Conservation (phyloP, 75 land plant species). For the Azolla pinnata region DNA sequence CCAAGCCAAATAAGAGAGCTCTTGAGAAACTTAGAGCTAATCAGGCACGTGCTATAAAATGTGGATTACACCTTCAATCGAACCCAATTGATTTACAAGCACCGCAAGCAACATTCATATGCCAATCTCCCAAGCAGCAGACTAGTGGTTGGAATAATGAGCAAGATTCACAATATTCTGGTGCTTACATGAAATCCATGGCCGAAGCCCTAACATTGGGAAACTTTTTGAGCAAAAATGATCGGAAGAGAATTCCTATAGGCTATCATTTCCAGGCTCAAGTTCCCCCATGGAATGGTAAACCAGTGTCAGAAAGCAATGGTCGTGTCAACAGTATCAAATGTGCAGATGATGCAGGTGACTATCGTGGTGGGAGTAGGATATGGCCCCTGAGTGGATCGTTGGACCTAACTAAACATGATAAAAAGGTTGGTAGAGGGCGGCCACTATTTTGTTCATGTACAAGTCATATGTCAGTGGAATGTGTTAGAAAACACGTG, state of each 20-base stretch:
- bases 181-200: neutral
- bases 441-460: constrained; percentile 48
- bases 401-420: neutral
- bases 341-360: no score
- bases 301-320: neutral
- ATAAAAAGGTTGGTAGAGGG: constrained; percentile 39
- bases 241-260: constrained; percentile 33
- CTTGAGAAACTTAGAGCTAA: constrained; percentile 36
- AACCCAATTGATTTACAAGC: constrained; percentile 6
- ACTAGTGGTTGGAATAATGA: neutral
- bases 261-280: constrained; percentile 55
- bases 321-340: constrained; percentile 21
- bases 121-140: no score
- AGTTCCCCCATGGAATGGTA: constrained; percentile 49
- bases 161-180: neutral
- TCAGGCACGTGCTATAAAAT: constrained; percentile 19
- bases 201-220: constrained; percentile 7
- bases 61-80: constrained; percentile 7
- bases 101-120: no score
- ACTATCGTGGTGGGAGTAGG: constrained; percentile 43
- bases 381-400: constrained; percentile 40
- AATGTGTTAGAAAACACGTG: constrained; percentile 65
- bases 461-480: constrained; percentile 42
- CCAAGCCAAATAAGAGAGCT: constrained; percentile 9
- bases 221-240: constrained; percentile 8